Conservation (phyloP, 345 rosid genomes). For the Bruguiera gymnorhiza region DNA sequence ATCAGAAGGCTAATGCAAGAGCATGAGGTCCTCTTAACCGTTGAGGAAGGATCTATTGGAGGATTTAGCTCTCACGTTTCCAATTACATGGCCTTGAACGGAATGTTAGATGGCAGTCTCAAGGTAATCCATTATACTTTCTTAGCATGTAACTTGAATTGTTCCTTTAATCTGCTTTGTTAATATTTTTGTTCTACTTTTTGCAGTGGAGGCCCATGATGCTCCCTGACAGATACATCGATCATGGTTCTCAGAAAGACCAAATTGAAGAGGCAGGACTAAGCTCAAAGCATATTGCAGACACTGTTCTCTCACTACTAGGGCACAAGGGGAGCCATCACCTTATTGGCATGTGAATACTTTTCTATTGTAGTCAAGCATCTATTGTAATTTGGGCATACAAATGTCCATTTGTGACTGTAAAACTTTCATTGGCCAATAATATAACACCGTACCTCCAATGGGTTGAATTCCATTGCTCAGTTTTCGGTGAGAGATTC, state of each 20-base stretch:
- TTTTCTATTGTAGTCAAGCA: neutral
- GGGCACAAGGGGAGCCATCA: constrained; percentile 16
- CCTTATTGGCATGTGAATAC: neutral
- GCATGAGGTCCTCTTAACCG: constrained; percentile 43
- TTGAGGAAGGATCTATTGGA: constrained; percentile 55
- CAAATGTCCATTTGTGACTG: too few relatives aligned
- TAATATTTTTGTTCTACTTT: neutral
- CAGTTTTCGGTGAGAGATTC: neutral
- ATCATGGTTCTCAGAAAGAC: constrained; percentile 45
- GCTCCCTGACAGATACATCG: constrained; percentile 49
- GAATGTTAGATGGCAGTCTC: constrained; percentile 41
- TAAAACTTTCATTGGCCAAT: too few relatives aligned
- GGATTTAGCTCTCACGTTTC: constrained; percentile 51
- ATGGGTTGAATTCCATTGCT: neutral
- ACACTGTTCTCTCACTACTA: constrained; percentile 28
- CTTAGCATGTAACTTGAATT: neutral
- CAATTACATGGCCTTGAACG: constrained; percentile 41
- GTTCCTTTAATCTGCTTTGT: too few relatives aligned
- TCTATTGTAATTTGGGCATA: neutral
- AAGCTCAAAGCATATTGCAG: constrained; percentile 40
- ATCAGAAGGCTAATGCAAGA: constrained; percentile 30
- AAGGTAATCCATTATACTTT: constrained; percentile 27
- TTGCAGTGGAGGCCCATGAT: constrained; percentile 56
- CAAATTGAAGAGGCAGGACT: constrained; percentile 46
- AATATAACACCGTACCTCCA: neutral